Evolutionary conservation across 345 rosid species (phyloP), one percentile per base, ranked within the genome.

Genomic region (Euphorbia peplus): DNA sequence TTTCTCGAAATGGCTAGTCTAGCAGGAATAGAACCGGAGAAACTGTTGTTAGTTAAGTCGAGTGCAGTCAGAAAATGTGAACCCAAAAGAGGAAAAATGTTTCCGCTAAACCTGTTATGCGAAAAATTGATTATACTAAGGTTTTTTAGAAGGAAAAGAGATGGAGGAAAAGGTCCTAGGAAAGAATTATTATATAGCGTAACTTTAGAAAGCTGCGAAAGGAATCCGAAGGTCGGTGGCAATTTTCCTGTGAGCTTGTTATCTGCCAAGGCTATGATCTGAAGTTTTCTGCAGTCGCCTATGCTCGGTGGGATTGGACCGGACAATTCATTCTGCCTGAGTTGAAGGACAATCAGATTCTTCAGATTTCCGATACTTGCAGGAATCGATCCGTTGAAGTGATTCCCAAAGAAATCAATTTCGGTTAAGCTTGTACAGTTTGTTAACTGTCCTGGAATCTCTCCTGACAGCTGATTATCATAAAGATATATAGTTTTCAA

Each of bases 131-230:
- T 89, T 30, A 85, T 93, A 74, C 77, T 80, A 60, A 93, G 84
- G 60, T 83, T 87, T 61, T 78, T 89, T 29, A 93, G 81, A 28
- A 56, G 85, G 80, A 68, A 79, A 37, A 93, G 83, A 69, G 96
- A 84, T 28, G 50, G 21, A 0, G 97, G 97, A 61, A 91, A 85
- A 24, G 83, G 85, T 29, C 98, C 98, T 63, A 83, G 69, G 25
- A 93, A 81, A 64, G 91, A 86, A 74, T 93, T 93, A 82, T 90
- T 90, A 80, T 90, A 93, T 48, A 93, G 84, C 7, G 88, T 81
- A 42, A 89, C 35, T 66, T 79, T 80, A 54, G 79, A 61, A 14
- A 89, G 81, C 35, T 80, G 67, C 26, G 86, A 82, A 68, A 93
- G 92, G 78, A 82, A 81, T 64, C 85, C 82, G 68, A 90, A 89